Percentiles rank a stretch among this genome's conserved stretches.
Conservation (phyloP, 164 flowering plant species). For the Dillenia turbinata region DNA sequence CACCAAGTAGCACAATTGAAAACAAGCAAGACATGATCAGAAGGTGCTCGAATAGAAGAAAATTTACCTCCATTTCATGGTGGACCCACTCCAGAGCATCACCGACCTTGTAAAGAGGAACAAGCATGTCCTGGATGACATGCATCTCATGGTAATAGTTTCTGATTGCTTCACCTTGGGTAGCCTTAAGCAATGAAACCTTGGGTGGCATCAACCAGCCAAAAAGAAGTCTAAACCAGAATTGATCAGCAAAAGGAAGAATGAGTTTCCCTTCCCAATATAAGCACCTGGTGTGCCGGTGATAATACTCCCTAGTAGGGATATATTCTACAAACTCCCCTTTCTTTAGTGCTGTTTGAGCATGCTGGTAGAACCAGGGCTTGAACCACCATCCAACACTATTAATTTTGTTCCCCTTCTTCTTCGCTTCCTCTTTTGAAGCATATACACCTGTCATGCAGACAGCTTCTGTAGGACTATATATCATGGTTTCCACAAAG, state of each 20-base stretch:
- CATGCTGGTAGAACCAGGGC: constrained; percentile 98
- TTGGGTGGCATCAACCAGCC: constrained; percentile 99
- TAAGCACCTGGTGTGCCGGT: constrained; percentile 95
- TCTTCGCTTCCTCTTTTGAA: constrained; percentile 90
- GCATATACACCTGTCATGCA: constrained; percentile 89
- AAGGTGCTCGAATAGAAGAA: background rate
- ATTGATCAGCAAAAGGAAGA: constrained; percentile 94
- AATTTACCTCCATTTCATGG: constrained; percentile 87
- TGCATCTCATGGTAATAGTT: constrained; percentile 99
- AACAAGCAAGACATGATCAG: too few relatives aligned
- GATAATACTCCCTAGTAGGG: constrained; percentile 93
- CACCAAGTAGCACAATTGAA: too few relatives aligned
- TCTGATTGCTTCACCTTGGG: constrained; percentile 97
- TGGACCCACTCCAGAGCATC: constrained; percentile 88
- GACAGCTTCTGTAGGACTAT: constrained; percentile 69
- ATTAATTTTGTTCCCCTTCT: constrained; percentile 82
- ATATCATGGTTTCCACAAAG: constrained; percentile 90
- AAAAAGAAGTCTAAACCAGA: constrained; percentile 84
- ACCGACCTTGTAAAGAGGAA: constrained; percentile 96
- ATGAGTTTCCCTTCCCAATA: constrained; percentile 99
- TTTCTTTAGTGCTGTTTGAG: constrained; percentile 69
- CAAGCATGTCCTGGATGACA: constrained; percentile 98
- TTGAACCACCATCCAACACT: constrained; percentile 94
- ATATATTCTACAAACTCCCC: constrained; percentile 98
- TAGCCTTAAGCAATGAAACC: constrained; percentile 93